These are phyloP conservation scores for Cercophora sp. DNA, from an alignment of 495 filamentous ascomycete genomes.

Conservation along the genomic window DNA sequence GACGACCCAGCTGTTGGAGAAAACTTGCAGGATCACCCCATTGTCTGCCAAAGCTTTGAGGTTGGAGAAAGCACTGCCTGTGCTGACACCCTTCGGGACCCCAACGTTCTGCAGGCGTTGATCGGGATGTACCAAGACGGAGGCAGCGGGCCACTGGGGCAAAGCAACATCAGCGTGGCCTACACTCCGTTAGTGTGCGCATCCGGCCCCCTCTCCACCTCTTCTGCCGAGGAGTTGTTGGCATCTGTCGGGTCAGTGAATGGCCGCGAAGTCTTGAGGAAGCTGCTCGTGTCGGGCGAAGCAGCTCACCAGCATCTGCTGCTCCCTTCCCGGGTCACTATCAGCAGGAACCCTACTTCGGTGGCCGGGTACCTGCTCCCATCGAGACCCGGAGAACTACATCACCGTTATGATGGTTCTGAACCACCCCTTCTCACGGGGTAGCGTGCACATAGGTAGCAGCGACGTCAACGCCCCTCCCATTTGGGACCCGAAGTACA, in stretches of 20 bases:
- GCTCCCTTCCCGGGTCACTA: slow-evolving; percentile 33
- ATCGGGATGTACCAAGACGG: slow-evolving; percentile 35
- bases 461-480: slow-evolving; percentile 34
- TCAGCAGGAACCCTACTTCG: slow-evolving; percentile 26
- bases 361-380: slow-evolving; percentile 34
- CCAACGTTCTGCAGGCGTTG: slow-evolving; percentile 30
- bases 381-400: slow-evolving; percentile 34
- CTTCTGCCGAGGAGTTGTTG: too few relatives aligned
- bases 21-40: slow-evolving; percentile 52
- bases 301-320: slow-evolving; percentile 37
- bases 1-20: slow-evolving; percentile 76
- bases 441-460: slow-evolving; percentile 52
- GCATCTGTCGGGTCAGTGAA: too few relatives aligned
- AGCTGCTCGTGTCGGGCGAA: slow-evolving; percentile 29
- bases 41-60: slow-evolving; percentile 37
- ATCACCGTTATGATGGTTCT: slow-evolving; percentile 38
- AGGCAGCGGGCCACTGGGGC: slow-evolving; percentile 32
- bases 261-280: slow-evolving; percentile 16
- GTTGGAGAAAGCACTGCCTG: slow-evolving; percentile 38
- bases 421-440: slow-evolving; percentile 53
- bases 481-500: slow-evolving; percentile 51
- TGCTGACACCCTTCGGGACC: slow-evolving; percentile 41
- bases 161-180: slow-evolving; percentile 37
- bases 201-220: slow-evolving; percentile 15
- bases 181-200: slow-evolving; percentile 40